Evolutionary conservation across 2,329 filamentous ascomycete species (phyloP).

Genomic region (Microcera coccophila): DNA sequence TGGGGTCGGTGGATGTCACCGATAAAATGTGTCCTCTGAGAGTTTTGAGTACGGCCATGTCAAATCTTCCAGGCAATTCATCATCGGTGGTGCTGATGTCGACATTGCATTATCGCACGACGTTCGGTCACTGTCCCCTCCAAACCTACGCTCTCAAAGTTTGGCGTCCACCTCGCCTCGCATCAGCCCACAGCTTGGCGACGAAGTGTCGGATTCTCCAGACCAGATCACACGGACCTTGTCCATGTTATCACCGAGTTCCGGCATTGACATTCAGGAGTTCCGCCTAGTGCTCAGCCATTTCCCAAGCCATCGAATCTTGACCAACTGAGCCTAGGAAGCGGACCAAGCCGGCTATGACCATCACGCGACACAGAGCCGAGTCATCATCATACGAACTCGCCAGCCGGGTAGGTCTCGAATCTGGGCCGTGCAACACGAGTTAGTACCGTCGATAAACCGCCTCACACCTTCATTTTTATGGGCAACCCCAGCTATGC

Average conservation of each 20-base stretch:
- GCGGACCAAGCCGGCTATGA: not conserved
- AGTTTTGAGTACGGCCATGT: not conserved
- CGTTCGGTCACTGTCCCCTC: conserved; percentile 4
- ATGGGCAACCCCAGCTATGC: too few species aligned
- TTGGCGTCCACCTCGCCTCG: too few species aligned
- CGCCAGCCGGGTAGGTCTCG: too few species aligned
- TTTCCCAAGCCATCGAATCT: not conserved
- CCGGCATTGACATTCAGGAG: not conserved
- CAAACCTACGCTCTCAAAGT: conserved; percentile 6
- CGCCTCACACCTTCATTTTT: too few species aligned
- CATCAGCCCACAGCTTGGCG: too few species aligned
- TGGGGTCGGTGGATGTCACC: conserved; percentile 20
- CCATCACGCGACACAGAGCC: not conserved
- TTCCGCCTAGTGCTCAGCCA: not conserved
- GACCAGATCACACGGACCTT: not conserved
- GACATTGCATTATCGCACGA: conserved; percentile 24
- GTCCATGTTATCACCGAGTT: not conserved
- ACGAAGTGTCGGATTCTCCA: too few species aligned
- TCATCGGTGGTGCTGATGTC: conserved; percentile 23
- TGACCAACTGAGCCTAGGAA: not conserved
- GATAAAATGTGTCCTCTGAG: too few species aligned
- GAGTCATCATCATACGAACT: too few species aligned
- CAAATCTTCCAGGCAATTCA: conserved; percentile 12
- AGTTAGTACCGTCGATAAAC: too few species aligned
- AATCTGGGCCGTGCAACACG: too few species aligned